These are phyloP conservation scores for Mortierella antarctica DNA, from an alignment of 192 early-diverging fungal genomes.

Conservation along the genomic window DNA sequence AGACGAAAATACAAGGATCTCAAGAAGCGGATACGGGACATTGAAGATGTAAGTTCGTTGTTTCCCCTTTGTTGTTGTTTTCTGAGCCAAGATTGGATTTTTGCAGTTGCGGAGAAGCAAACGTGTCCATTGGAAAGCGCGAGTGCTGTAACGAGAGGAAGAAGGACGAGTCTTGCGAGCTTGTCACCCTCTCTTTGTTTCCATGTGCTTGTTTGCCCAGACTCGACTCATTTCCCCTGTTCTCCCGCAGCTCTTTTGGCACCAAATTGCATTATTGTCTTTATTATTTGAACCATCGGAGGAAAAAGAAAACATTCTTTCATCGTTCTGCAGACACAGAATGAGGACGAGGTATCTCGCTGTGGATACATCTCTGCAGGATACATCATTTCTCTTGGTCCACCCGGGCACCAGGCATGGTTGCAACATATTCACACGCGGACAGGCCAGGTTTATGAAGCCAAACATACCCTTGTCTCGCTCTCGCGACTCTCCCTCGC, in stretches of 20 bases:
- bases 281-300: not conserved
- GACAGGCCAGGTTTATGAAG: too few relatives aligned
- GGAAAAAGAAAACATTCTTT: not conserved
- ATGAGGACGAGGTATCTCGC: not conserved
- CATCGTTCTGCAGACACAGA: not conserved
- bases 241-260: too few relatives aligned
- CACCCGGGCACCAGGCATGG: too few relatives aligned
- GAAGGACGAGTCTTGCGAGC: too few relatives aligned
- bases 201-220: too few relatives aligned
- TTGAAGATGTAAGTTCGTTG: conserved; percentile 56
- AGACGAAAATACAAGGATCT: conserved; percentile 62
- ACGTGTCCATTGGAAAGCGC: not conserved
- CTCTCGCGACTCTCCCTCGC: too few relatives aligned
- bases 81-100: not conserved
- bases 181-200: too few relatives aligned
- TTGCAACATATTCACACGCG: too few relatives aligned
- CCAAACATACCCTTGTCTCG: too few relatives aligned
- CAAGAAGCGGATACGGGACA: conserved; percentile 60
- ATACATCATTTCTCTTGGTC: too few relatives aligned
- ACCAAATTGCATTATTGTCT: not conserved
- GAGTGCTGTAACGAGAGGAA: too few relatives aligned
- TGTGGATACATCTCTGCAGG: not conserved
- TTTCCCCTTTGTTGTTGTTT: not conserved
- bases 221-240: too few relatives aligned
- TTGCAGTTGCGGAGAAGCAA: not conserved